Percentiles rank a stretch among this genome's conserved stretches.
These are phyloP conservation scores for Apiospora saccharicola DNA, from an alignment of 2,329 filamentous ascomycete species.

Conservation along the genomic window DNA sequence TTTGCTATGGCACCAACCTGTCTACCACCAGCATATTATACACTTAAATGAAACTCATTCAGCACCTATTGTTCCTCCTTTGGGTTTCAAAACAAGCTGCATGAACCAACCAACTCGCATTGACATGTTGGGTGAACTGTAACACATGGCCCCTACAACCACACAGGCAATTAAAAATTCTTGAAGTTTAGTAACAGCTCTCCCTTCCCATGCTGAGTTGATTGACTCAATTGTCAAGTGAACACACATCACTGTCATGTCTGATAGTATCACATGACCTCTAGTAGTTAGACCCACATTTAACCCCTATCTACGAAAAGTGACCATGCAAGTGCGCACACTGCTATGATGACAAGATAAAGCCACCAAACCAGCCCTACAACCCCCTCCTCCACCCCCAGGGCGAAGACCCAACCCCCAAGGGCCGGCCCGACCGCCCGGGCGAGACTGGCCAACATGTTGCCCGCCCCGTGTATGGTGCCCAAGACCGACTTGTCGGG, in stretches of 20 bases:
- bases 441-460: slow-evolving; percentile 40
- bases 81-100: background rate
- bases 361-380: slow-evolving; percentile 42
- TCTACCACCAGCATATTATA: rapidly evolving
- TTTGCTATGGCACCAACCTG: rapidly evolving
- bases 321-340: slow-evolving; percentile 40
- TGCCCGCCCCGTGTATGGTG: slow-evolving; percentile 46
- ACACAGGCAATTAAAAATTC: no score
- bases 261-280: background rate
- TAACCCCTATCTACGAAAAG: slow-evolving; percentile 34
- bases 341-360: slow-evolving; percentile 38
- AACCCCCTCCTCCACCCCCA: slow-evolving; percentile 37
- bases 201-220: no score
- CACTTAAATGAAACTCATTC: background rate
- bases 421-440: slow-evolving; percentile 33
- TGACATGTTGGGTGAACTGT: background rate
- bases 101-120: background rate
- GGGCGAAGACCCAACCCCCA: slow-evolving; percentile 37
- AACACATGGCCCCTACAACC: background rate
- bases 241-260: background rate
- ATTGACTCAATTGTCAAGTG: background rate
- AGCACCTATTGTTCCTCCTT: background rate
- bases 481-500: slow-evolving; percentile 46
- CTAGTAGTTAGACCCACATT: background rate
- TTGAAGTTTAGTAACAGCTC: rapidly evolving